Conservation (phyloP, 2,329 filamentous ascomycete genomes). For the Neurospora sp. region DNA sequence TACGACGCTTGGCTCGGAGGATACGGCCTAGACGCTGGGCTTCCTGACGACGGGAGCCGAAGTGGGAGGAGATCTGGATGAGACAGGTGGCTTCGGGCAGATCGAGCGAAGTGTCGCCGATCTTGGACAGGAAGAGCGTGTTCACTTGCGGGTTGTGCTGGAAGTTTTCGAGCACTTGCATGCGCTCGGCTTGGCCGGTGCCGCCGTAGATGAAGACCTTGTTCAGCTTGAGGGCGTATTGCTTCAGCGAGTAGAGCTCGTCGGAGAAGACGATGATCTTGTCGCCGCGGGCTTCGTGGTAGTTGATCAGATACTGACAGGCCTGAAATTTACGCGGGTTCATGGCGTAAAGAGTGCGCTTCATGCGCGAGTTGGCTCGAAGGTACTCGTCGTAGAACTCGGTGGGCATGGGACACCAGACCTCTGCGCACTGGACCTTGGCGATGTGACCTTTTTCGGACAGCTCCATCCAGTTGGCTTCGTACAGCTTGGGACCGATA, state of each 20-base stretch:
- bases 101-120: constrained; percentile 96
- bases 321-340: constrained; percentile 96
- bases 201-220: constrained; percentile 90
- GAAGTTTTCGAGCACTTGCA: constrained; percentile 85
- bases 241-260: constrained; percentile 85
- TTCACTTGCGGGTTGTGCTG: constrained; percentile 85
- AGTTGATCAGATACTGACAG: constrained; percentile 96
- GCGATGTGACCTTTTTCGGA: constrained; percentile 96
- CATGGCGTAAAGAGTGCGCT: constrained; percentile 73
- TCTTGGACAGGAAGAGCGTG: constrained; percentile 93
- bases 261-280: constrained; percentile 99
- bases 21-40: constrained; percentile 90
- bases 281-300: constrained; percentile 87
- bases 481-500: constrained; percentile 94
- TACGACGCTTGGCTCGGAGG: constrained; percentile 85
- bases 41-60: constrained; percentile 92
- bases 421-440: constrained; percentile 92
- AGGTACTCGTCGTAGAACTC: constrained; percentile 97
- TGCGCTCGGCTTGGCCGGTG: constrained; percentile 76
- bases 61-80: constrained; percentile 96
- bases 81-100: constrained; percentile 92
- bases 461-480: constrained; percentile 99
- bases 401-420: constrained; percentile 98
- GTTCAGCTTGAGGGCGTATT: constrained; percentile 72
- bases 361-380: constrained; percentile 44